A percentile compares a stretch with the other conserved stretches of the same genome.
Conservation (phyloP, 768 basidiomycete species). For the Podaxis sp. region DNA sequence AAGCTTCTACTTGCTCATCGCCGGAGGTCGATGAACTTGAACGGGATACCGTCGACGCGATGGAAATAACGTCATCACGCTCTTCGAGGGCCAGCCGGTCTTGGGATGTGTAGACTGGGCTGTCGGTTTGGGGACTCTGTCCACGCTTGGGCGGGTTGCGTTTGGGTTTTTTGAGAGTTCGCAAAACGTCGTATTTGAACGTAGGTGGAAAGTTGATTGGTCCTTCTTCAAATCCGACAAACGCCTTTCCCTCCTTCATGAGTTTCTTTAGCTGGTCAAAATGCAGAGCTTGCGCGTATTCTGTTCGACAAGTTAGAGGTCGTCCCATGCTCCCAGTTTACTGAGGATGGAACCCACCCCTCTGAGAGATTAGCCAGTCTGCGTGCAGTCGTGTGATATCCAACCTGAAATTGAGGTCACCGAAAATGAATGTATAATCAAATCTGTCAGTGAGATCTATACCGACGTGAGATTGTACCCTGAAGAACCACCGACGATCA, state of each 20-base stretch:
- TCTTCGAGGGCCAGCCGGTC: slow-evolving; percentile 12
- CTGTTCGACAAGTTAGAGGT: slow-evolving; percentile 28
- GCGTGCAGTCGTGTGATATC: slow-evolving; percentile 89
- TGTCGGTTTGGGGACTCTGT: slow-evolving; percentile 9
- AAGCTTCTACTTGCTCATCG: slow-evolving; percentile 25
- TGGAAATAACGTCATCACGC: slow-evolving; percentile 18
- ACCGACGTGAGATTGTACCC: not conserved
- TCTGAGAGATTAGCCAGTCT: slow-evolving; percentile 86
- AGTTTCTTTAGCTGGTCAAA: slow-evolving; percentile 84
- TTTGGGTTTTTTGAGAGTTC: slow-evolving; percentile 48
- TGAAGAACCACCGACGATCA: not conserved
- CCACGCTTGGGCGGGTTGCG: slow-evolving; percentile 29
- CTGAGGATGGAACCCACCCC: slow-evolving; percentile 39
- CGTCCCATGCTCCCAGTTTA: not conserved
- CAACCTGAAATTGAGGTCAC: slow-evolving; percentile 89
- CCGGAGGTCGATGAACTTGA: slow-evolving; percentile 1
- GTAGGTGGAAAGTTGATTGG: slow-evolving; percentile 86
- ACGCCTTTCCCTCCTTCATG: slow-evolving; percentile 66
- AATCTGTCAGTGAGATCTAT: slow-evolving; percentile 83
- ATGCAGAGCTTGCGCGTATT: slow-evolving; percentile 79
- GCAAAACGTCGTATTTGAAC: slow-evolving; percentile 86
- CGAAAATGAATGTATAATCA: slow-evolving; percentile 85
- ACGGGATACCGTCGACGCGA: slow-evolving; percentile 3
- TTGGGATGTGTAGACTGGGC: slow-evolving; percentile 14
- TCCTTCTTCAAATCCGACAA: slow-evolving; percentile 78